A percentile compares a stretch with the other conserved stretches of the same genome.
Evolutionary conservation across 108 stramenopile species (phyloP).

Genomic region (Mediolabrus comicus): DNA sequence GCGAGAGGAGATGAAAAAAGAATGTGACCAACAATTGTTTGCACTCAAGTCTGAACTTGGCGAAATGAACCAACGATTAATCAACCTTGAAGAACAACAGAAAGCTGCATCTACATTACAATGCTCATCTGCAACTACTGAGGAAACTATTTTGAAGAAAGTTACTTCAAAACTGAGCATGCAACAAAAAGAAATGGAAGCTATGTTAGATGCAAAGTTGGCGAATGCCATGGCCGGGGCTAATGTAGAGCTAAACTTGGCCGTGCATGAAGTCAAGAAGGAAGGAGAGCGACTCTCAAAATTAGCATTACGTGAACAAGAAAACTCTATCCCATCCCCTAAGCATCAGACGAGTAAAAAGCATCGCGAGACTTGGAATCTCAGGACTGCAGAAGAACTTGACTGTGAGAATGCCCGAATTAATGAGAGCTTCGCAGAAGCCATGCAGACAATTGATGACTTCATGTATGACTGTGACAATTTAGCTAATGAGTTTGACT

Average conservation of each 20-base stretch:
- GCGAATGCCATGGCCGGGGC: conserved; percentile 20
- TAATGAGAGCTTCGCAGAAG: conserved; percentile 32
- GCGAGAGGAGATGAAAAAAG: conserved; percentile 10
- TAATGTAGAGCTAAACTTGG: conserved; percentile 22
- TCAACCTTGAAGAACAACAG: not conserved
- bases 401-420: not conserved
- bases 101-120: conserved; percentile 2
- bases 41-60: conserved; percentile 12
- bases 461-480: conserved; percentile 32
- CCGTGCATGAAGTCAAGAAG: conserved; percentile 25
- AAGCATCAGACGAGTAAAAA: not conserved
- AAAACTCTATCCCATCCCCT: not conserved
- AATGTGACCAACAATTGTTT: conserved; percentile 14
- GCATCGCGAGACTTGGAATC: not conserved
- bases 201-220: conserved; percentile 26
- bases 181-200: conserved; percentile 19
- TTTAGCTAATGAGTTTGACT: conserved; percentile 33
- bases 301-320: not conserved
- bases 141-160: conserved; percentile 22
- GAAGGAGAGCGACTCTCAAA: conserved; percentile 11
- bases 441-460: conserved; percentile 35
- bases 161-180: conserved; percentile 14
- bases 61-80: conserved; percentile 8
- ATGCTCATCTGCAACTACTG: conserved; percentile 16
- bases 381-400: not conserved